Conservation (phyloP, 495 filamentous ascomycete species). For the Penicillium desertorum region DNA sequence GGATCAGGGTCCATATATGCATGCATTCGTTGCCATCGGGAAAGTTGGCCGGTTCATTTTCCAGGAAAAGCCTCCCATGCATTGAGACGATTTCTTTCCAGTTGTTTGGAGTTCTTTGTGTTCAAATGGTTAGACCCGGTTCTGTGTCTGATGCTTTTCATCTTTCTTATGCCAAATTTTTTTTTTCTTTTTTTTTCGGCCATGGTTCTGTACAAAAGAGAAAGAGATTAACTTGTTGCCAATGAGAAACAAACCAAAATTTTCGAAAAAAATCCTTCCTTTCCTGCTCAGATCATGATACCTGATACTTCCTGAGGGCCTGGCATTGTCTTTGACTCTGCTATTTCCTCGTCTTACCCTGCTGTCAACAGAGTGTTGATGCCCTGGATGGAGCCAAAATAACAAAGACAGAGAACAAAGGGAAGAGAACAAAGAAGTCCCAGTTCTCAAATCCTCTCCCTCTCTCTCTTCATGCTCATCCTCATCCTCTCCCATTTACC, state of each 20-base stretch:
- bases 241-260: slow-evolving; percentile 28
- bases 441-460: neutral
- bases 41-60: slow-evolving; percentile 18
- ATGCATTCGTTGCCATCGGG: slow-evolving; percentile 13
- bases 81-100: slow-evolving; percentile 20
- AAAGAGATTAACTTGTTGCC: slow-evolving; percentile 22
- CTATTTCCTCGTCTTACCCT: neutral
- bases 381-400: neutral
- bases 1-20: slow-evolving; percentile 8
- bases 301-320: neutral
- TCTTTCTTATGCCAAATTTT: slow-evolving; percentile 21
- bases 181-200: slow-evolving; percentile 25
- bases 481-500: neutral
- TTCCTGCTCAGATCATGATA: neutral
- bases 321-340: neutral
- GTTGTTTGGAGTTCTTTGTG: slow-evolving; percentile 24
- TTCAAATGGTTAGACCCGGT: slow-evolving; percentile 22
- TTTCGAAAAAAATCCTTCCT: slow-evolving; percentile 15
- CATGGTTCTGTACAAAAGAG: slow-evolving; percentile 39
- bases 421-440: neutral
- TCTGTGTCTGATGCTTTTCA: neutral
- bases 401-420: slow-evolving; percentile 5
- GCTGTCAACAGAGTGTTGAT: neutral
- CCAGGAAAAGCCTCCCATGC: slow-evolving; percentile 15
- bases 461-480: neutral